Percentiles rank a stretch among this genome's conserved stretches.
Conservation (phyloP, 2,329 filamentous ascomycete genomes). For the Thielaviopsis ethacetica region DNA sequence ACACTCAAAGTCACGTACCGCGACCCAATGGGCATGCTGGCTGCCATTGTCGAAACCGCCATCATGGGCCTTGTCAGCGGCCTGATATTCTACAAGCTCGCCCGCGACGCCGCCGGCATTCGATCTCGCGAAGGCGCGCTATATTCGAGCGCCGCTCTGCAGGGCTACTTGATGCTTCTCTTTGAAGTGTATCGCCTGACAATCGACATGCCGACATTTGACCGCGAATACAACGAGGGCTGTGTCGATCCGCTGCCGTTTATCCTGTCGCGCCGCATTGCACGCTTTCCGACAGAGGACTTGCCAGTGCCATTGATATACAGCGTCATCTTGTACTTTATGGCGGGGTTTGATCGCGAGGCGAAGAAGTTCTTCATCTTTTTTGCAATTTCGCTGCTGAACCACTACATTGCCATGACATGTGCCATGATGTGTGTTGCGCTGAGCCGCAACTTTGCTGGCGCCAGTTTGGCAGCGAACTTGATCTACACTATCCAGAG, state of each 20-base stretch:
- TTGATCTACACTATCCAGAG: slow-evolving; percentile 57
- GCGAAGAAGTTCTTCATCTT: slow-evolving; percentile 54
- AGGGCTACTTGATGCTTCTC: slow-evolving; percentile 60
- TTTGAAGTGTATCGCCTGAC: slow-evolving; percentile 64
- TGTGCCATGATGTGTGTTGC: slow-evolving; percentile 54
- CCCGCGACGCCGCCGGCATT: slow-evolving; percentile 52
- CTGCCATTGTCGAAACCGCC: slow-evolving; percentile 52
- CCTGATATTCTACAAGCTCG: slow-evolving; percentile 54
- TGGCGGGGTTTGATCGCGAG: slow-evolving; percentile 54
- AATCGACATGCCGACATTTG: slow-evolving; percentile 58
- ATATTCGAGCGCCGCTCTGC: slow-evolving; percentile 54
- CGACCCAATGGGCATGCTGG: slow-evolving; percentile 62
- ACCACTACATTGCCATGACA: slow-evolving; percentile 58
- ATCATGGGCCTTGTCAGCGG: slow-evolving; percentile 56
- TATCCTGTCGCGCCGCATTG: slow-evolving; percentile 51
- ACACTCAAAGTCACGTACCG: slow-evolving; percentile 56
- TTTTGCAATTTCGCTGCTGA: slow-evolving; percentile 49
- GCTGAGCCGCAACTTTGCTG: slow-evolving; percentile 48
- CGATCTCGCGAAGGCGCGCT: slow-evolving; percentile 56
- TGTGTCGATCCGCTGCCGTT: slow-evolving; percentile 55
- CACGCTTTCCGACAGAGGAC: slow-evolving; percentile 54
- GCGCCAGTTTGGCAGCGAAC: slow-evolving; percentile 56
- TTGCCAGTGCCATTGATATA: slow-evolving; percentile 56
- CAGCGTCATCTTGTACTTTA: slow-evolving; percentile 59
- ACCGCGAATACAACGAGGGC: slow-evolving; percentile 57